phyloP scores from a whole-genome alignment of 495 filamentous ascomycete genomes.

The Talaromyces proteolyticus region DNA sequence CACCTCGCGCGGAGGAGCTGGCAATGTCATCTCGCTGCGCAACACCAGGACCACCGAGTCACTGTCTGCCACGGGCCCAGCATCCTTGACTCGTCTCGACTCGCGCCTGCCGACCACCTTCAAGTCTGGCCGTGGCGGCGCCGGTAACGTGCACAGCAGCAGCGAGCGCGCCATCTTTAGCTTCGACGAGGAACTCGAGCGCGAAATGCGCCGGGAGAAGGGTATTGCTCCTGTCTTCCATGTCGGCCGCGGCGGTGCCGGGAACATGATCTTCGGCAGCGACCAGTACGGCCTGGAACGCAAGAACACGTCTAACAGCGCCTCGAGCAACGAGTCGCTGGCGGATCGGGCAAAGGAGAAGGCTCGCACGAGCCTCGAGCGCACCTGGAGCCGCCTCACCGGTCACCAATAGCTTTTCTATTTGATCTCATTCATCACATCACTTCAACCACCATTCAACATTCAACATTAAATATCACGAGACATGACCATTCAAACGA shows the following conservation, averaged over 20 bases:
- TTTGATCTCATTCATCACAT: too few species aligned
- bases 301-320: constrained; percentile 37
- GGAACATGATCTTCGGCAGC: constrained; percentile 58
- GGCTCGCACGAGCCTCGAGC: constrained; percentile 35
- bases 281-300: constrained; percentile 24
- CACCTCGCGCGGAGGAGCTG: constrained; percentile 81
- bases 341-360: constrained; percentile 34
- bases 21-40: constrained; percentile 71
- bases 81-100: constrained; percentile 41
- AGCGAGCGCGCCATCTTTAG: constrained; percentile 69
- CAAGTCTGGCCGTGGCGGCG: constrained; percentile 81
- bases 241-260: constrained; percentile 84
- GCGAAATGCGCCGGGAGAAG: constrained; percentile 53
- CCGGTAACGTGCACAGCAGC: constrained; percentile 74
- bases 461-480: constrained; percentile 1
- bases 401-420: constrained; percentile 1
- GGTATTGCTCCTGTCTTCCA: constrained; percentile 62
- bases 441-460: not conserved
- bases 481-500: constrained; percentile 5
- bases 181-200: constrained; percentile 88
- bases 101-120: constrained; percentile 44
- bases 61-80: constrained; percentile 46
- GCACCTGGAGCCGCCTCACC: constrained; percentile 38
- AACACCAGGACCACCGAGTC: constrained; percentile 52
- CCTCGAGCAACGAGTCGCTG: constrained; percentile 32